A percentile compares a stretch with the other conserved stretches of the same genome.
Conservation (phyloP, 2,329 filamentous ascomycete species). For the Eutypa lata region DNA sequence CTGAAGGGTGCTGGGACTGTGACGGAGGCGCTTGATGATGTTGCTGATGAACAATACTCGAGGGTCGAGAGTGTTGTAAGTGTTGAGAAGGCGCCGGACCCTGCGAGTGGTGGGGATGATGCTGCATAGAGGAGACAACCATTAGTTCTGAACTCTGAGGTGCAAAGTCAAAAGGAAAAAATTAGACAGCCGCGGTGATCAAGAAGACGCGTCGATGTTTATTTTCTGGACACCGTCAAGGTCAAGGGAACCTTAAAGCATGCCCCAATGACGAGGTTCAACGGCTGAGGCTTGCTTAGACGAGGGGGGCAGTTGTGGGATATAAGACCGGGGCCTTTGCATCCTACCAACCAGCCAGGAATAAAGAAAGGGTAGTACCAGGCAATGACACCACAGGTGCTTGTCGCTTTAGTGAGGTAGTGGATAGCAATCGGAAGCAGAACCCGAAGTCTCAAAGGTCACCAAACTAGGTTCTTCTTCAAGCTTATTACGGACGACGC, state of each 20-base stretch:
- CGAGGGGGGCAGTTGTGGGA: conserved; percentile 26
- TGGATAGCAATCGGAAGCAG: conserved; percentile 34
- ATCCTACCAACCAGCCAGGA: conserved; percentile 21
- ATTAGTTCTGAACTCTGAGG: conserved; percentile 46
- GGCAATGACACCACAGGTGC: conserved; percentile 27
- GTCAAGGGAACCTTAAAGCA: conserved; percentile 38
- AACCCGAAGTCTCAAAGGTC: conserved; percentile 35
- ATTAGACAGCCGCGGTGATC: conserved; percentile 35
- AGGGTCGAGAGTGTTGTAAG: conserved; percentile 68
- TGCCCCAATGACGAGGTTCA: conserved; percentile 43
- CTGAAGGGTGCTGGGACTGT: conserved; percentile 59
- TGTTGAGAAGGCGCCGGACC: conserved; percentile 65
- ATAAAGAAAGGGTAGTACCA: conserved; percentile 29
- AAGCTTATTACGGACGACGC: conserved; percentile 26
- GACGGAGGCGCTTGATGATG: conserved; percentile 64
- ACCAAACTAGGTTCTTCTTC: conserved; percentile 31
- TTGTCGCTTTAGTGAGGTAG: conserved; percentile 26
- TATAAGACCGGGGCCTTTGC: conserved; percentile 29
- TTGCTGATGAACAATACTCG: conserved; percentile 71
- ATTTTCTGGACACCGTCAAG: conserved; percentile 48
- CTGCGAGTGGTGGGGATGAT: conserved; percentile 72
- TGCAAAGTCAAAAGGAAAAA: conserved; percentile 28
- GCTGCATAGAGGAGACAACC: conserved; percentile 64
- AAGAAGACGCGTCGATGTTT: conserved; percentile 49
- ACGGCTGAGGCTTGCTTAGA: conserved; percentile 29